These are phyloP conservation scores for Salix viminalis DNA, from an alignment of 345 rosid genomes.

Conservation along the genomic window DNA sequence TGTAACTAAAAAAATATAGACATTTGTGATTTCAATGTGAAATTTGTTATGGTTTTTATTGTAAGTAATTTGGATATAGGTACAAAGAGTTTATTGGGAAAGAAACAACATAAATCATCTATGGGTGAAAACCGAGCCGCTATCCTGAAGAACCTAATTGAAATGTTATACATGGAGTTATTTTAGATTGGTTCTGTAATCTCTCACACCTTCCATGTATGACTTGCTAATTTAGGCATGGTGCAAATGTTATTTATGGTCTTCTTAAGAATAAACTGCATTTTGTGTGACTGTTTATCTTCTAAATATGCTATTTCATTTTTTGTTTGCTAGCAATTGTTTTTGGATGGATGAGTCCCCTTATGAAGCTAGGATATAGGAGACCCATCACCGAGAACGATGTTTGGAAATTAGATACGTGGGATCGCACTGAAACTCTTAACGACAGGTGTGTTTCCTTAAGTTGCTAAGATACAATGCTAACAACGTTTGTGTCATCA, in stretches of 20 bases:
- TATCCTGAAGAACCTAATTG: too few relatives aligned
- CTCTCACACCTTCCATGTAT: neutral
- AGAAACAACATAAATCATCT: too few relatives aligned
- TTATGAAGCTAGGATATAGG: constrained; percentile 82
- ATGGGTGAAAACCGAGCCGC: too few relatives aligned
- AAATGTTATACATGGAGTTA: constrained; percentile 10
- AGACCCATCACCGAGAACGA: constrained; percentile 91
- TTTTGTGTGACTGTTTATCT: neutral
- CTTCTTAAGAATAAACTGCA: constrained; percentile 1
- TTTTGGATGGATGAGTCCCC: constrained; percentile 85
- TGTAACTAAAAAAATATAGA: too few relatives aligned
- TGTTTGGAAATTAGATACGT: constrained; percentile 82
- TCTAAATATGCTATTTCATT: constrained; percentile 11
- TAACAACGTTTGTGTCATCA: too few relatives aligned
- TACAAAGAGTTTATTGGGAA: too few relatives aligned
- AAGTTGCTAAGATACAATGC: too few relatives aligned
- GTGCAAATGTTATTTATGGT: neutral
- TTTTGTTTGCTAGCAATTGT: constrained; percentile 41
- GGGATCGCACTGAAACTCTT: constrained; percentile 90
- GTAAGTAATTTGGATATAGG: too few relatives aligned
- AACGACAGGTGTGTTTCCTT: constrained; percentile 41
- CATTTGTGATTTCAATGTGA: too few relatives aligned
- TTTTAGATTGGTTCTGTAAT: neutral
- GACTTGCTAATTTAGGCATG: constrained; percentile 4
- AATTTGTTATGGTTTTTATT: too few relatives aligned